These are phyloP conservation scores for Sistotremastrum suecicum DNA, from an alignment of 768 basidiomycete genomes.

Conservation along the genomic window DNA sequence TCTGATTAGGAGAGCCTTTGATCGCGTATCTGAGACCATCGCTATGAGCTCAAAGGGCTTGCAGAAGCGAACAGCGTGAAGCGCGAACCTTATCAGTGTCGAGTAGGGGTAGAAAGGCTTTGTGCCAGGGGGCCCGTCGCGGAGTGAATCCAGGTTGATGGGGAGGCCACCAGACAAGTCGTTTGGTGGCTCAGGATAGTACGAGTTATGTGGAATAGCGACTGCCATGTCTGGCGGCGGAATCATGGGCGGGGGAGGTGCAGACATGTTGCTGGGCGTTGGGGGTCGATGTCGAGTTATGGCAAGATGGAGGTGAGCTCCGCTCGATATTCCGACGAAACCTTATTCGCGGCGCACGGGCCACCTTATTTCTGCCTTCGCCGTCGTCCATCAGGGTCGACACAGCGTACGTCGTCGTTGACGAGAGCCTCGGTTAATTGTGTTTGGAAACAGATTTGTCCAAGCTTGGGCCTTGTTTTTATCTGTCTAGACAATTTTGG, in stretches of 20 bases:
- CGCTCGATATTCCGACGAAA: too few species aligned
- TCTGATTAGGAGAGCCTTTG: constrained; percentile 82
- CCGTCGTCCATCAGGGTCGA: too few species aligned
- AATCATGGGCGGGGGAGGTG: neutral
- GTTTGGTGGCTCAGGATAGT: constrained; percentile 62
- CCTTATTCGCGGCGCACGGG: too few species aligned
- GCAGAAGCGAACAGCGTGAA: neutral
- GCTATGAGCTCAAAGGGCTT: constrained; percentile 6
- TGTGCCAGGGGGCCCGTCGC: constrained; percentile 78
- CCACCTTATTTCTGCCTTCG: too few species aligned
- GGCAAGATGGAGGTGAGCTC: too few species aligned
- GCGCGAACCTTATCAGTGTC: constrained; percentile 69
- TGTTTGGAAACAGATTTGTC: too few species aligned
- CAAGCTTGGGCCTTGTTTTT: too few species aligned
- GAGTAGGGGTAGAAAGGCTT: constrained; percentile 90
- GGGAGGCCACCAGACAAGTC: constrained; percentile 76
- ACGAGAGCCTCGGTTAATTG: too few species aligned
- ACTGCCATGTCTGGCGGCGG: constrained; percentile 2
- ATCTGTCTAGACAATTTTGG: too few species aligned
- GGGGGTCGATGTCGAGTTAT: neutral
- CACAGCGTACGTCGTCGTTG: too few species aligned
- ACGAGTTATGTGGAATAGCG: constrained; percentile 22
- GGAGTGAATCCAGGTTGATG: constrained; percentile 74
- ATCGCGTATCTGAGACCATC: constrained; percentile 57
- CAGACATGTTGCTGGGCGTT: neutral